These are phyloP conservation scores for Penicillium flavigenum DNA, from an alignment of 495 filamentous ascomycete genomes.

Conservation along the genomic window DNA sequence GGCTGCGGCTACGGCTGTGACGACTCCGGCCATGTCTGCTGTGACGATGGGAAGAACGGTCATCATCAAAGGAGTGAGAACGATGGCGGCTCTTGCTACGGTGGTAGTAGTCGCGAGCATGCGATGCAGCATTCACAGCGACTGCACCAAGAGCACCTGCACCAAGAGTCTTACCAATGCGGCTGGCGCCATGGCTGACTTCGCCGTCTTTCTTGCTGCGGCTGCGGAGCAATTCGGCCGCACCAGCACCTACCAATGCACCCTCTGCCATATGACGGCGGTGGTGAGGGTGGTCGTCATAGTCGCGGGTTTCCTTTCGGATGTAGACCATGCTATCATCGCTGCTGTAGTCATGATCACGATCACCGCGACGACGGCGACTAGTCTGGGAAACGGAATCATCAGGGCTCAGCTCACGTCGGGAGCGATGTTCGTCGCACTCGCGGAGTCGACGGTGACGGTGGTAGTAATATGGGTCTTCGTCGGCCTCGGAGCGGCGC, in stretches of 20 bases:
- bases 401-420: slow-evolving; percentile 56
- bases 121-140: slow-evolving; percentile 74
- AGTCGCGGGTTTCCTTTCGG: slow-evolving; percentile 54
- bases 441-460: slow-evolving; percentile 57
- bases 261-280: slow-evolving; percentile 85
- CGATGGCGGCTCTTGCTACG: slow-evolving; percentile 55
- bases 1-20: slow-evolving; percentile 46
- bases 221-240: slow-evolving; percentile 69
- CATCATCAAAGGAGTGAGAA: slow-evolving; percentile 50
- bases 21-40: slow-evolving; percentile 39
- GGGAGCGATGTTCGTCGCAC: slow-evolving; percentile 51
- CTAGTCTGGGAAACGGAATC: slow-evolving; percentile 58
- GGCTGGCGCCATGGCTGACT: slow-evolving; percentile 56
- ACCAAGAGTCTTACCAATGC: slow-evolving; percentile 71
- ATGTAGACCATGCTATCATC: slow-evolving; percentile 66
- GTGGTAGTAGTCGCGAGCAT: slow-evolving; percentile 69
- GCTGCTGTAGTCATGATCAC: slow-evolving; percentile 52
- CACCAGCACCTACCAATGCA: slow-evolving; percentile 74
- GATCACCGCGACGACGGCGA: slow-evolving; percentile 38
- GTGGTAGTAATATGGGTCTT: slow-evolving; percentile 64
- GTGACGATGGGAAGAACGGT: slow-evolving; percentile 38
- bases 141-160: slow-evolving; percentile 80
- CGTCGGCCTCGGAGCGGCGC: slow-evolving; percentile 58
- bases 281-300: slow-evolving; percentile 59
- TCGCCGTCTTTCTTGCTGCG: slow-evolving; percentile 61